phyloP scores from a whole-genome alignment of 176 grass and related monocot genomes.

The Cenchrus americanus region DNA sequence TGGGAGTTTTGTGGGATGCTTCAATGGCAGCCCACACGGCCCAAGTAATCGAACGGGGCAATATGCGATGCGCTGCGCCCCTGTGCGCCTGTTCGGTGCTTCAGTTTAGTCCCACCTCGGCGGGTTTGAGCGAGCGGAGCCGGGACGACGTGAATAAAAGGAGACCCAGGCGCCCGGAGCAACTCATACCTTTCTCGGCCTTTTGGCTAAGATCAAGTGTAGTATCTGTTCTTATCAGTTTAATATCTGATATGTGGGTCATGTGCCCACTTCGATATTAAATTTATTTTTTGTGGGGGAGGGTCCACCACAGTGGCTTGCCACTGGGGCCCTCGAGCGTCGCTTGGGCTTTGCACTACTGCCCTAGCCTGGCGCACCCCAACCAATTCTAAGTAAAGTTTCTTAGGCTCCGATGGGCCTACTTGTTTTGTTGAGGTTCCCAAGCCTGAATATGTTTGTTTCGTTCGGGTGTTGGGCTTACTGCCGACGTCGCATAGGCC shows the following conservation, averaged over 20 bases:
- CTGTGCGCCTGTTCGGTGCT: no score
- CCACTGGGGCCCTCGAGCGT: conserved; percentile 13
- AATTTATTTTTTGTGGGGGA: conserved; percentile 57
- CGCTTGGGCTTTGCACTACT: background rate
- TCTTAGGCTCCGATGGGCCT: background rate
- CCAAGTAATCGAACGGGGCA: background rate
- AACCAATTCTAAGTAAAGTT: background rate
- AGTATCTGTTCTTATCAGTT: conserved; percentile 85
- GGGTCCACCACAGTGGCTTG: conserved; percentile 24
- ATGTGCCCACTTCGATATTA: conserved; percentile 50
- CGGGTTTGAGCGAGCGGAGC: no score
- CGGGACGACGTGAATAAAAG: background rate
- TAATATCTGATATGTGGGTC: conserved; percentile 68
- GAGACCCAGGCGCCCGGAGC: rapidly evolving
- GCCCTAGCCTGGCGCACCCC: background rate
- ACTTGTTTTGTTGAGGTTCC: no score
- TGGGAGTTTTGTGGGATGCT: background rate
- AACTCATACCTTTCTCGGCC: conserved; percentile 63
- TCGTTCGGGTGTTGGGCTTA: no score
- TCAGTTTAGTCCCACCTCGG: conserved; percentile 22
- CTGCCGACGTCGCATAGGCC: no score
- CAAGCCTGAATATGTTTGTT: no score
- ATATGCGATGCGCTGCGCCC: background rate
- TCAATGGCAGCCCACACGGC: background rate
- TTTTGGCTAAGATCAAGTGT: conserved; percentile 81